These are phyloP conservation scores for Yarrowia divulgata DNA, from an alignment of 805 yeast genomes.

Conservation along the genomic window DNA sequence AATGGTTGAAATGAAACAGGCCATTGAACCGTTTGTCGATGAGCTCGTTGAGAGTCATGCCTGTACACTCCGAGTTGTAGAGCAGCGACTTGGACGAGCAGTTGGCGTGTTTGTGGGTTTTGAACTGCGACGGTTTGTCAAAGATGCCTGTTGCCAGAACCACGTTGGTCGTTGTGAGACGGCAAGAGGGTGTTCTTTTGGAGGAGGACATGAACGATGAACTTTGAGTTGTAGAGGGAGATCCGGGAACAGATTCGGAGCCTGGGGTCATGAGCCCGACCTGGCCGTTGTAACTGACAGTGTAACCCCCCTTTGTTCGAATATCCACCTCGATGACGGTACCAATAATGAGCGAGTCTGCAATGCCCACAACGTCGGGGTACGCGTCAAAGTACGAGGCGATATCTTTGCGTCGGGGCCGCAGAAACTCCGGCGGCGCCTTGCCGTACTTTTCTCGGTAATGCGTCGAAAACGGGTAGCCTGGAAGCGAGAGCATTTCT, in stretches of 20 bases:
- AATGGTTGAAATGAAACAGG: constrained; percentile 17
- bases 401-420: constrained; percentile 48
- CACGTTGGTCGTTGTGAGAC: constrained; percentile 18
- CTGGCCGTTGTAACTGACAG: constrained; percentile 20
- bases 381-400: constrained; percentile 47
- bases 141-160: constrained; percentile 48
- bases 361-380: constrained; percentile 45
- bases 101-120: constrained; percentile 30
- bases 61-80: constrained; percentile 35
- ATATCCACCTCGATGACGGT: constrained; percentile 40
- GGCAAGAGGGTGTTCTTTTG: neutral
- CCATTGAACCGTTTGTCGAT: constrained; percentile 35
- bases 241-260: constrained; percentile 11
- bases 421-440: constrained; percentile 42
- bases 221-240: constrained; percentile 1
- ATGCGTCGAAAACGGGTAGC: constrained; percentile 46
- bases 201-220: neutral
- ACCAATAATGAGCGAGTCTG: constrained; percentile 40
- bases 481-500: constrained; percentile 51
- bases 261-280: constrained; percentile 19
- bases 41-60: constrained; percentile 33
- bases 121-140: constrained; percentile 42
- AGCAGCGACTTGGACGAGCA: constrained; percentile 28
- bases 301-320: constrained; percentile 10
- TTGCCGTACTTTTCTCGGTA: constrained; percentile 38